A percentile compares a stretch with the other conserved stretches of the same genome.
Conservation (phyloP, 176 grass and related monocot species). For the Thalia dealbata region DNA sequence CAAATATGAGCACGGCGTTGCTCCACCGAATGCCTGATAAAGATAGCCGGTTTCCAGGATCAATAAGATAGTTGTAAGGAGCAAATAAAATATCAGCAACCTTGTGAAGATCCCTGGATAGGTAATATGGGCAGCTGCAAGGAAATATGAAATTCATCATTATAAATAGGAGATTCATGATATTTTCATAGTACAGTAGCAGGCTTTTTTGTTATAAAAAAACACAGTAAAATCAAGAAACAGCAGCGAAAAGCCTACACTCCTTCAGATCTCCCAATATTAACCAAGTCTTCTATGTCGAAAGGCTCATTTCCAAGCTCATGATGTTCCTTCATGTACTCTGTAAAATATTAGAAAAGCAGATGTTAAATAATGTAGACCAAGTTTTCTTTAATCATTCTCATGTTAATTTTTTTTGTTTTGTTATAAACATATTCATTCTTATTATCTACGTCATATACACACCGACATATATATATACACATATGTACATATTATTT, state of each 20-base stretch:
- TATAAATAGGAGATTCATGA: conserved; percentile 14
- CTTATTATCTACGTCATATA: too few relatives aligned
- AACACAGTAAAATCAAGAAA: conserved; percentile 3
- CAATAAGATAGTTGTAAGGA: conserved; percentile 98
- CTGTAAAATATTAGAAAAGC: conserved; percentile 35
- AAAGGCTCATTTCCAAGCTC: conserved; percentile 79
- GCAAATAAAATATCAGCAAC: conserved; percentile 88
- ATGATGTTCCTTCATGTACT: conserved; percentile 53
- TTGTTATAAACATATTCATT: too few relatives aligned
- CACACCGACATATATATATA: too few relatives aligned
- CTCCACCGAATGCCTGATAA: conserved; percentile 66
- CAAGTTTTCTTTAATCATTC: too few relatives aligned
- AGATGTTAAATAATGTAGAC: neutral
- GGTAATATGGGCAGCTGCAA: conserved; percentile 92
- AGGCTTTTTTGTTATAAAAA: conserved; percentile 5
- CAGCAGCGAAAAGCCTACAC: conserved; percentile 48
- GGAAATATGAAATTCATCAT: conserved; percentile 5
- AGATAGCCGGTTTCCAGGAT: conserved; percentile 73
- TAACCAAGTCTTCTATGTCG: conserved; percentile 95
- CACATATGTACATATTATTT: too few relatives aligned
- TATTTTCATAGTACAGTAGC: neutral
- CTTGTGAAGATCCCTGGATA: conserved; percentile 82
- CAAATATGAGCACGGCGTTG: conserved; percentile 93
- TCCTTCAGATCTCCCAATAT: conserved; percentile 59
- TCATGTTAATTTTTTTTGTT: too few relatives aligned